These are phyloP conservation scores for Lentinula sp. DNA, from an alignment of 768 basidiomycete species.

Conservation along the genomic window DNA sequence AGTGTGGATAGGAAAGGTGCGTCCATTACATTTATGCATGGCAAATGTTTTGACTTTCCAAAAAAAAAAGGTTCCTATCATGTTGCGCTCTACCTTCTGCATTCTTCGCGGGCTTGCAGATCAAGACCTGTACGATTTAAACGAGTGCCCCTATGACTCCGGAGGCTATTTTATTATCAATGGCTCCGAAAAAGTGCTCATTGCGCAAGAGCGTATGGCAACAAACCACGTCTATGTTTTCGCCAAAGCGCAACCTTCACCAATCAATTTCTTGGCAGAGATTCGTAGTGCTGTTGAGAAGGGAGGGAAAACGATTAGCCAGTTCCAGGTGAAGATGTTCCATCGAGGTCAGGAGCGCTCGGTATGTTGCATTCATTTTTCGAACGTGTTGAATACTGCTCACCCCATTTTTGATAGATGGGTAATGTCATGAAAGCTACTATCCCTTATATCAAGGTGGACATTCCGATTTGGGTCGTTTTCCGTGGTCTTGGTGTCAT, in stretches of 20 bases:
- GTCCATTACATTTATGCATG: constrained; percentile 12
- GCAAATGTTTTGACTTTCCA: not conserved
- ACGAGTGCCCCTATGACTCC: constrained; percentile 98
- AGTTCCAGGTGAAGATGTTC: constrained; percentile 98
- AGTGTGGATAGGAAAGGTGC: constrained; percentile 92
- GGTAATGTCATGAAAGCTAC: constrained; percentile 96
- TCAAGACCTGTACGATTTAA: constrained; percentile 80
- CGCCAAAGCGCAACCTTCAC: constrained; percentile 94
- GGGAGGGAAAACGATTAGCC: constrained; percentile 96
- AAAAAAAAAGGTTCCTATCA: constrained; percentile 80
- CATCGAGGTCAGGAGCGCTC: constrained; percentile 85
- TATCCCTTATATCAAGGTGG: constrained; percentile 96
- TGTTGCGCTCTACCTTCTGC: constrained; percentile 95
- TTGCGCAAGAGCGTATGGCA: constrained; percentile 99
- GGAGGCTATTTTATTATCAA: constrained; percentile 99
- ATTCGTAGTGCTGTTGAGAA: constrained; percentile 97
- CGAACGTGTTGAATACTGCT: constrained; percentile 1
- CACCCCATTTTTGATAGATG: constrained; percentile 35
- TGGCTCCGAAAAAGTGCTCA: constrained; percentile 99
- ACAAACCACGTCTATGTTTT: constrained; percentile 99
- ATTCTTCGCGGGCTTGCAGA: constrained; percentile 78
- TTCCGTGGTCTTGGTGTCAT: constrained; percentile 97
- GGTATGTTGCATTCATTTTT: constrained; percentile 37
- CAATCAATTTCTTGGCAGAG: constrained; percentile 92
- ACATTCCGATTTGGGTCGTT: constrained; percentile 98